These are phyloP conservation scores for Boletales sp. DNA, from an alignment of 768 basidiomycete species.

Conservation along the genomic window DNA sequence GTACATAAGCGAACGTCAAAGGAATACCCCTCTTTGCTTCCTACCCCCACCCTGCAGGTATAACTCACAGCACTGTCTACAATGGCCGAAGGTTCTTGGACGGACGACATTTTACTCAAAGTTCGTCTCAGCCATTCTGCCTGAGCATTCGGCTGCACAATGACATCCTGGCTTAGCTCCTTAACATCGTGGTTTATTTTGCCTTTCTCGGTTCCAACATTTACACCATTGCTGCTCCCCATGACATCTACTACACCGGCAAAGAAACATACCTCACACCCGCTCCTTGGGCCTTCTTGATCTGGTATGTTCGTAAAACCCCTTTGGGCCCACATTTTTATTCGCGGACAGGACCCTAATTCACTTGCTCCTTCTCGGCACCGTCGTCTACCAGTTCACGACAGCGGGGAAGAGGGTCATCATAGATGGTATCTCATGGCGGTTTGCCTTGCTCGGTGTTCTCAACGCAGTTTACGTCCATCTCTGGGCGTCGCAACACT, in stretches of 20 bases:
- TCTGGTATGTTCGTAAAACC: conserved; percentile 54
- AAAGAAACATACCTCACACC: conserved; percentile 94
- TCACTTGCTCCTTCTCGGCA: conserved; percentile 87
- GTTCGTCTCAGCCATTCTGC: conserved; percentile 29
- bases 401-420: conserved; percentile 70
- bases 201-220: conserved; percentile 89
- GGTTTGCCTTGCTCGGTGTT: conserved; percentile 83
- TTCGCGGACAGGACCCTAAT: conserved; percentile 65
- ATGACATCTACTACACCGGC: conserved; percentile 63
- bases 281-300: conserved; percentile 88
- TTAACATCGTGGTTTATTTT: conserved; percentile 81
- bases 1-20: conserved; percentile 24
- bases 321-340: conserved; percentile 6
- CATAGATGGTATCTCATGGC: conserved; percentile 87
- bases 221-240: conserved; percentile 77
- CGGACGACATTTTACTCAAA: conserved; percentile 81
- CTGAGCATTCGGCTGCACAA: neutral
- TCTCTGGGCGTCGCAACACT: conserved; percentile 77
- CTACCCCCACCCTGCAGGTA: conserved; percentile 1
- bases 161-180: conserved; percentile 39
- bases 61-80: conserved; percentile 12
- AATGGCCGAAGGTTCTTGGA: conserved; percentile 62
- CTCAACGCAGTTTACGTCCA: conserved; percentile 89
- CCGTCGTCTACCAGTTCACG: conserved; percentile 88
- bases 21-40: conserved; percentile 16